Evolutionary conservation across 768 basidiomycete species (phyloP).

Genomic region (Phallus indusiatus): DNA sequence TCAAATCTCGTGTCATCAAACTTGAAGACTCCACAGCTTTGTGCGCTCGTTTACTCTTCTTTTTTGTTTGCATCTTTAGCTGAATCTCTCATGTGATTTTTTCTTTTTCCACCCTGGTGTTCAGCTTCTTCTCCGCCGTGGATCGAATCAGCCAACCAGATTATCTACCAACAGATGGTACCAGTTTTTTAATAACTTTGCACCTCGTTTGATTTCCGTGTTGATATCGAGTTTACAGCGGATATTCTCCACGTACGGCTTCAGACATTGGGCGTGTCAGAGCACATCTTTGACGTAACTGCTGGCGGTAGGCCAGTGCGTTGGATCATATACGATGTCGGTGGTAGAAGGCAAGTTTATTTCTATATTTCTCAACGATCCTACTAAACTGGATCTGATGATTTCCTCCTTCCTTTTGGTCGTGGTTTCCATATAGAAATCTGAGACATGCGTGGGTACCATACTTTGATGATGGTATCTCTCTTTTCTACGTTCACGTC

Average conservation of each 20-base stretch:
- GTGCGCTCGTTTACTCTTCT: conserved; percentile 32
- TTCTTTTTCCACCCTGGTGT: conserved; percentile 5
- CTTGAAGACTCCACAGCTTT: conserved; percentile 71
- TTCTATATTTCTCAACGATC: conserved; percentile 1
- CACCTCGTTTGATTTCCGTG: background rate
- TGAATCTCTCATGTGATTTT: conserved; percentile 3
- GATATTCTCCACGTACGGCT: conserved; percentile 74
- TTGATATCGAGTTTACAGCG: conserved; percentile 28
- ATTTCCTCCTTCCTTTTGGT: background rate
- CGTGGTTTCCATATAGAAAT: conserved; percentile 9
- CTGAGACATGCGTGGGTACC: conserved; percentile 69
- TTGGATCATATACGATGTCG: conserved; percentile 79
- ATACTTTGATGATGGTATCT: conserved; percentile 71
- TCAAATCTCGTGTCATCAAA: conserved; percentile 48
- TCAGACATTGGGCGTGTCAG: conserved; percentile 71
- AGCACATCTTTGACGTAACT: conserved; percentile 62
- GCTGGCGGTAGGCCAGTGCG: conserved; percentile 54
- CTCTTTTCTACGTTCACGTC: background rate
- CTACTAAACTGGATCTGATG: background rate
- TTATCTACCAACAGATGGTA: conserved; percentile 65
- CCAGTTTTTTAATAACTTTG: background rate
- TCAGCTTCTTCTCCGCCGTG: conserved; percentile 61
- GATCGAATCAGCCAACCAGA: conserved; percentile 57
- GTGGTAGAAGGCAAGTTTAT: conserved; percentile 44
- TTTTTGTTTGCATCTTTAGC: too few species aligned